phyloP scores from a whole-genome alignment of 768 basidiomycete species.

The Obba rivulosa region DNA sequence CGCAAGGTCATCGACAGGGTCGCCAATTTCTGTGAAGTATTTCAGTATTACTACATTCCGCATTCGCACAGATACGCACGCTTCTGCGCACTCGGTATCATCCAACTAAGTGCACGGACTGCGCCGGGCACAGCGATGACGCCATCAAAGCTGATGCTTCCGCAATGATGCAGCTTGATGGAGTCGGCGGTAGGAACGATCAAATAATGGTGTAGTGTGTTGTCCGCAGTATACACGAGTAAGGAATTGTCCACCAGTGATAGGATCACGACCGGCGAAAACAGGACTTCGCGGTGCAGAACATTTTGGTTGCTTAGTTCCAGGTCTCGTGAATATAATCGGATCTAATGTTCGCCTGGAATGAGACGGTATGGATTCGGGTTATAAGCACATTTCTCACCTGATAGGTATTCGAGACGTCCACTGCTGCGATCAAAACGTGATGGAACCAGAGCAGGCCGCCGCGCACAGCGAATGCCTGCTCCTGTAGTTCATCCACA shows the following conservation, averaged over 20 bases:
- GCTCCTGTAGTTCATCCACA: conserved; percentile 73
- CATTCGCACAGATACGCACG: conserved; percentile 45
- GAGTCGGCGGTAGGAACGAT: conserved; percentile 79
- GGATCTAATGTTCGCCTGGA: conserved; percentile 48
- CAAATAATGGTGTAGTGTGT: conserved; percentile 88
- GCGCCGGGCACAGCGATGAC: conserved; percentile 80
- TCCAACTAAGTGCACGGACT: conserved; percentile 93
- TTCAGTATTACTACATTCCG: background rate
- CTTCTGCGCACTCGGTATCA: conserved; percentile 91
- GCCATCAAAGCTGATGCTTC: conserved; percentile 90
- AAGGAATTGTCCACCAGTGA: conserved; percentile 94
- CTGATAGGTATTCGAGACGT: conserved; percentile 74
- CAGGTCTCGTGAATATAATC: conserved; percentile 89
- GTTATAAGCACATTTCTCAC: too few relatives aligned
- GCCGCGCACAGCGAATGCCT: conserved; percentile 81
- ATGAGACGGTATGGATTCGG: background rate
- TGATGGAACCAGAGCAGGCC: conserved; percentile 97
- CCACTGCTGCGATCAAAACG: conserved; percentile 87
- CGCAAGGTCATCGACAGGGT: conserved; percentile 87
- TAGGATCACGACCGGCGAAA: conserved; percentile 76
- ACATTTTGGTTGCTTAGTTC: conserved; percentile 81
- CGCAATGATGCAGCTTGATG: conserved; percentile 85
- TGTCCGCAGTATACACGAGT: conserved; percentile 91
- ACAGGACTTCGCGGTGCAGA: conserved; percentile 72
- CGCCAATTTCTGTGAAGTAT: conserved; percentile 70